phyloP scores from a whole-genome alignment of 768 basidiomycete genomes.

The Cubamyces lactineus region DNA sequence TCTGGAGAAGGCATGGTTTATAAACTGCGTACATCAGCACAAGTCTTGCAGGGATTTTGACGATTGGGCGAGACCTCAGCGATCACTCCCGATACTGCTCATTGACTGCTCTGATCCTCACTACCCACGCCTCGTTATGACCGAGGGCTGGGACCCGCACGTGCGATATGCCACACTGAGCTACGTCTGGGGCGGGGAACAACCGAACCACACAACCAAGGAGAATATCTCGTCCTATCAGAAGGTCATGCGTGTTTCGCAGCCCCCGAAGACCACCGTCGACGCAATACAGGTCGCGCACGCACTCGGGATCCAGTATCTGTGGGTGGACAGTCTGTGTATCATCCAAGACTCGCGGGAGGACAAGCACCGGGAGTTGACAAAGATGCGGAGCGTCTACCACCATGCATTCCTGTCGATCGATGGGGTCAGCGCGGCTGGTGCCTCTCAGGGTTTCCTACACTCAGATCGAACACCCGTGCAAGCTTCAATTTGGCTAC shows the following conservation, averaged over 20 bases:
- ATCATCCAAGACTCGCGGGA: conserved; percentile 2
- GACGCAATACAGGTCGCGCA: not conserved
- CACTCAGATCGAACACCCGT: not conserved
- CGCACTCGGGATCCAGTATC: not conserved
- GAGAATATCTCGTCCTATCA: not conserved
- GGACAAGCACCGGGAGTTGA: not conserved
- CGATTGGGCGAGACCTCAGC: too few species aligned
- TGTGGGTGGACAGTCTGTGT: conserved; percentile 7
- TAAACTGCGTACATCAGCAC: too few species aligned
- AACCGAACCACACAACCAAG: not conserved
- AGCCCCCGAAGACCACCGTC: not conserved
- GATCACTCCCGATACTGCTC: too few species aligned
- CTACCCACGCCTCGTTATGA: too few species aligned
- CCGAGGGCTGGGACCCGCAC: not conserved
- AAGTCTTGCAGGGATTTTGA: too few species aligned
- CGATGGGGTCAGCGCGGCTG: not conserved
- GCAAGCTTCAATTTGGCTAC: too few species aligned
- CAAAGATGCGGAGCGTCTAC: not conserved
- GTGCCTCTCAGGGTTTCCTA: not conserved
- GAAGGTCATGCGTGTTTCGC: not conserved
- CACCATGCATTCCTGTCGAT: not conserved
- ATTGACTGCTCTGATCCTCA: too few species aligned
- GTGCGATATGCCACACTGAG: not conserved
- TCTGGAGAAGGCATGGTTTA: too few species aligned
- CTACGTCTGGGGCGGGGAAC: not conserved